Base-by-base conservation (phyloP, 2,329 filamentous ascomycete genomes). In the Blastomyces gilchristii region DNA sequence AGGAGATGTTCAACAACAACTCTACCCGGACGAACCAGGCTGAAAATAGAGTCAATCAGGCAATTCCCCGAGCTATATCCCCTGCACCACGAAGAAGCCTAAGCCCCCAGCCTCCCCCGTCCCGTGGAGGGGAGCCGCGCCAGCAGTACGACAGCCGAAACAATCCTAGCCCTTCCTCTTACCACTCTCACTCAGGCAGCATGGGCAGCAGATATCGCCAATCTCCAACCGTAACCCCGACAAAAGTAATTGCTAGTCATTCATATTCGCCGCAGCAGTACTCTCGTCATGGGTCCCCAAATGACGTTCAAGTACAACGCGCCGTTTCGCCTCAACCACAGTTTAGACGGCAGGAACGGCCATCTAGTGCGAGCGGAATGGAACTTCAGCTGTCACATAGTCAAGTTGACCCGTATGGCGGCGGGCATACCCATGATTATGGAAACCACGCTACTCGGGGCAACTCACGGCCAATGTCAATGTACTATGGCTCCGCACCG, bases 1-100 rank as follows among this genome's bases (percentile, higher is more conserved):
- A 90, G 53, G 91, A 83, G 70, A 87, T 97, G 79, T 94, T 95
- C 37, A 68, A 61, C 50, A 65, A 58, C 60, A 58, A 62, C 72
- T 16, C 25, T 12, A 74, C 56, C 73, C 73, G 34, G 78, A 77
- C 65, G 8, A 54, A 47, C n/a, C 63, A 65, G 47, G 58, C 62
- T 72, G 72, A 58, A 47, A 64, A 58, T 41, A 62, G 53, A 56
- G 74, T 58, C 74, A 71, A 70, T 61, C 77, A 22, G 74, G 76
- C 41, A 67, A 66, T 65, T 62, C 75, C 69, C 2, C 75, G 76
- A 22, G 74, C 76, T 22, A 70, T 70, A 1, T 74, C 73, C n/a
- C 62, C 77, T 71, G 65, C 75, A 69, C 67, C 71, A 69, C 65
- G 75, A 71, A 67, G 73, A 69, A 75, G 73, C 60, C 68, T 68